Evolutionary conservation across 177 flowering plant species (phyloP).

Genomic region (Tripterygium wilfordii): DNA sequence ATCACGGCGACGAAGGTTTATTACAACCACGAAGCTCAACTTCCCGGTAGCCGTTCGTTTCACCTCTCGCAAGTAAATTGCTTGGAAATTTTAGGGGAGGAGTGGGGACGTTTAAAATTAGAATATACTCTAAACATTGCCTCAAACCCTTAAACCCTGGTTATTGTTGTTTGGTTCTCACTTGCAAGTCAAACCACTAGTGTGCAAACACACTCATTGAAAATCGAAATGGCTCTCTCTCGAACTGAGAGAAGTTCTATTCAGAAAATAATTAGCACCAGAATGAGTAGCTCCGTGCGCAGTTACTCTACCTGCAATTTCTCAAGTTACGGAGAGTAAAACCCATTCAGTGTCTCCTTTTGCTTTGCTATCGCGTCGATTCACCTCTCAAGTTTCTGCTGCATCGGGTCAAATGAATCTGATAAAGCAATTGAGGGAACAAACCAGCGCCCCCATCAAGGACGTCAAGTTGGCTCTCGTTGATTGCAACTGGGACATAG

Average conservation of each 20-base stretch:
- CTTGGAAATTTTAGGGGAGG: no score
- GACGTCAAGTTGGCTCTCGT: constrained; percentile 83
- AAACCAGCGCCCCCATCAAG: constrained; percentile 93
- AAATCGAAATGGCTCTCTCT: constrained; percentile 14
- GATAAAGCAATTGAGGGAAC: constrained; percentile 74
- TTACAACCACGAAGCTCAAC: no score
- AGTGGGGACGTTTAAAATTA: no score
- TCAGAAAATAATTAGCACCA: constrained; percentile 1
- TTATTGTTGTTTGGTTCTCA: no score
- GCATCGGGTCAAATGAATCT: constrained; percentile 60
- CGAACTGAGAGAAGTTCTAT: constrained; percentile 12
- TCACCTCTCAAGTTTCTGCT: constrained; percentile 36
- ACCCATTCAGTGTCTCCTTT: not conserved
- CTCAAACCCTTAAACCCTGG: not conserved
- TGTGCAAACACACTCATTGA: no score
- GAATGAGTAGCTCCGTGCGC: not conserved
- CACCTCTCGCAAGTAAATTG: no score
- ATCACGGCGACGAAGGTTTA: no score
- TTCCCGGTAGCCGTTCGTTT: no score
- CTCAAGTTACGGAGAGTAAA: not conserved
- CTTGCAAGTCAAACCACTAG: no score
- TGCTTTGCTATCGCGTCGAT: constrained; percentile 11
- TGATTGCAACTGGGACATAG: constrained; percentile 80
- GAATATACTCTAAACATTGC: not conserved
- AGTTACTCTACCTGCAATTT: constrained; percentile 3